These are phyloP conservation scores for Talaromyces sp. DNA, from an alignment of 2,329 filamentous ascomycete species.

Conservation along the genomic window DNA sequence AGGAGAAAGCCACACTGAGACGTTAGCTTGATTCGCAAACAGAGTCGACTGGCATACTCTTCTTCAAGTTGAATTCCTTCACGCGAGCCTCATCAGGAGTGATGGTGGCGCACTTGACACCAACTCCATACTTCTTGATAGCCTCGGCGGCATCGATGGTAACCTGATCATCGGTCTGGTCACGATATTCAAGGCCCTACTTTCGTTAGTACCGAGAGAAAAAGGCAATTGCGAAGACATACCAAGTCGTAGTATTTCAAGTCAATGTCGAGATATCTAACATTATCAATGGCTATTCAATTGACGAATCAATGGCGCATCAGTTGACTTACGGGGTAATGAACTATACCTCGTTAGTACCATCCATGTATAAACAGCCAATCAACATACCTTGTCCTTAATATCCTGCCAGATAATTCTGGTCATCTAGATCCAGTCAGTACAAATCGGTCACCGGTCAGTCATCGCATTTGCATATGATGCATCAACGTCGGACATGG, in stretches of 20 bases:
- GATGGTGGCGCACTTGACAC: slow-evolving; percentile 99
- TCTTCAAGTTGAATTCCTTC: slow-evolving; percentile 97
- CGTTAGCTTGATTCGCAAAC: not conserved
- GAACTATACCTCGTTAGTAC: slow-evolving; percentile 54
- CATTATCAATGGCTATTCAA: not conserved
- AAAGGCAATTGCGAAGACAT: slow-evolving; percentile 25
- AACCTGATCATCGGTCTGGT: slow-evolving; percentile 94
- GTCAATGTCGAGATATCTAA: slow-evolving; percentile 87
- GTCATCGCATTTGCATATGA: slow-evolving; percentile 18
- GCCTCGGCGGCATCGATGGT: slow-evolving; percentile 93
- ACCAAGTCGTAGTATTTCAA: slow-evolving; percentile 94
- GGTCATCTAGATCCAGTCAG: slow-evolving; percentile 69
- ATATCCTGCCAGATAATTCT: slow-evolving; percentile 98
- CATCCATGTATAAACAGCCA: not conserved
- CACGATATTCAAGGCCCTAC: slow-evolving; percentile 83
- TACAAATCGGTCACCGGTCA: slow-evolving; percentile 24
- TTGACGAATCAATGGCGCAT: not conserved
- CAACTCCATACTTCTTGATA: slow-evolving; percentile 98
- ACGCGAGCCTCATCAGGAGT: slow-evolving; percentile 96
- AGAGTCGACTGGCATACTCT: slow-evolving; percentile 63
- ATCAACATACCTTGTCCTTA: slow-evolving; percentile 75
- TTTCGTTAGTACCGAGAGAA: not conserved
- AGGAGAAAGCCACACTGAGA: slow-evolving; percentile 89
- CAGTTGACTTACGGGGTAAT: slow-evolving; percentile 66
- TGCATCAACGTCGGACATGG: slow-evolving; percentile 7